Evolutionary conservation across 2,329 filamentous ascomycete species (phyloP).

Genomic region (Exophiala phaeomuriformis): DNA sequence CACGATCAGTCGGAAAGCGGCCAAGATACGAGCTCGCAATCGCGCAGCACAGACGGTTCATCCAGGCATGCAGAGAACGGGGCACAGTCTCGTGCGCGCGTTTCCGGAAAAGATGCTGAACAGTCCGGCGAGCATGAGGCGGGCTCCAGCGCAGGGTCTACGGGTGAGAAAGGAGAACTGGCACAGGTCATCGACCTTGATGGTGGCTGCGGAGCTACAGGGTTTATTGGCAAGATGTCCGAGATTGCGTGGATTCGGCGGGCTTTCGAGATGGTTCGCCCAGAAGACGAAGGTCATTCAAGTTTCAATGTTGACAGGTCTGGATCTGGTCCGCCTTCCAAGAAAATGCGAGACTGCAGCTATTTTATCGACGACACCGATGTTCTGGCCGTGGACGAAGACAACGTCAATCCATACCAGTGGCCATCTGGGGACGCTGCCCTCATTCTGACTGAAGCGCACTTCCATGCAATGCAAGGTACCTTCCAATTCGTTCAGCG

Average conservation of each 20-base stretch:
- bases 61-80: not conserved
- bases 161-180: slow-evolving; percentile 14
- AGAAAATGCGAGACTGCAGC: slow-evolving; percentile 6
- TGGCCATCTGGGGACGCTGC: slow-evolving; percentile 10
- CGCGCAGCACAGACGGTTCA: not conserved
- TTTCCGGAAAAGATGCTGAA: not conserved
- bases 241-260: slow-evolving; percentile 25
- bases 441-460: slow-evolving; percentile 18
- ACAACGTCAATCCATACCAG: slow-evolving; percentile 14
- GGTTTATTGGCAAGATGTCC: slow-evolving; percentile 23
- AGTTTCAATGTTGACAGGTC: not conserved
- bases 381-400: slow-evolving; percentile 21
- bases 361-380: slow-evolving; percentile 24
- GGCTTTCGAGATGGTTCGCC: slow-evolving; percentile 4
- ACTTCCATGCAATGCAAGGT: slow-evolving; percentile 20
- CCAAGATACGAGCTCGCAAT: slow-evolving; percentile 4
- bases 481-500: slow-evolving; percentile 15
- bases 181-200: slow-evolving; percentile 14
- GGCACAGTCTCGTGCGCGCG: not conserved
- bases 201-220: slow-evolving; percentile 14
- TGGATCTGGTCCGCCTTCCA: slow-evolving; percentile 7
- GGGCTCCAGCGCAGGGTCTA: slow-evolving; percentile 15
- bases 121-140: slow-evolving; percentile 5
- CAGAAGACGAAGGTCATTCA: not conserved
- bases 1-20: slow-evolving; percentile 2